Conservation (phyloP, 2,329 filamentous ascomycete genomes). For the Cordyceps javanica region DNA sequence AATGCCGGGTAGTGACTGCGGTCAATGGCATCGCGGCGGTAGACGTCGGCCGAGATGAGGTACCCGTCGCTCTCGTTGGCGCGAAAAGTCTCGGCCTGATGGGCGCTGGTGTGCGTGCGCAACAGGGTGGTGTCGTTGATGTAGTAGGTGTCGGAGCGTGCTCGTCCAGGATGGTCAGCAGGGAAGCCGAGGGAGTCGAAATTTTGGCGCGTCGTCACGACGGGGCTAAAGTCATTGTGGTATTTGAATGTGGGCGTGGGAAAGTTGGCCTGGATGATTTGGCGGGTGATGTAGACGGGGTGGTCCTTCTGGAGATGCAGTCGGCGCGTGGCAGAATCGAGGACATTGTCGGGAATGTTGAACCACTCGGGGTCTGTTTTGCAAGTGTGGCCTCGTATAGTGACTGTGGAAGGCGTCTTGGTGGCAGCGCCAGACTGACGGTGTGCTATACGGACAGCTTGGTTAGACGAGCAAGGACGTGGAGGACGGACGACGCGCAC, state of each 20-base stretch:
- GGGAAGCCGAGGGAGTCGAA: slow-evolving; percentile 97
- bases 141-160: slow-evolving; percentile 91
- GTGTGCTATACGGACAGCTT: not conserved
- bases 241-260: slow-evolving; percentile 64
- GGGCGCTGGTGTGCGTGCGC: slow-evolving; percentile 89
- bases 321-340: slow-evolving; percentile 65
- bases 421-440: slow-evolving; percentile 7
- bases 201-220: slow-evolving; percentile 81
- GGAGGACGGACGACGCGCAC: not conserved
- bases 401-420: slow-evolving; percentile 27
- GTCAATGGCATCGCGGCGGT: slow-evolving; percentile 90
- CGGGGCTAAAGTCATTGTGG: slow-evolving; percentile 73
- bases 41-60: slow-evolving; percentile 90
- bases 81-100: slow-evolving; percentile 78
- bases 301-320: slow-evolving; percentile 92
- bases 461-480: not conserved
- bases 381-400: slow-evolving; percentile 59
- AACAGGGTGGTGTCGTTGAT: slow-evolving; percentile 78
- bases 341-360: slow-evolving; percentile 73
- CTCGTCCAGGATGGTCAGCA: slow-evolving; percentile 78
- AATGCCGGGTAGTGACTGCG: slow-evolving; percentile 94
- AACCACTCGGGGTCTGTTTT: slow-evolving; percentile 69
- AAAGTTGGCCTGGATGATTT: slow-evolving; percentile 89
- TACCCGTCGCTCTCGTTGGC: slow-evolving; percentile 70
- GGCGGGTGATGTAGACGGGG: slow-evolving; percentile 81